Evolutionary conservation across 495 filamentous ascomycete genomes (phyloP), one percentile per base, ranked within the genome.

Genomic region (Apiosordaria backusii): DNA sequence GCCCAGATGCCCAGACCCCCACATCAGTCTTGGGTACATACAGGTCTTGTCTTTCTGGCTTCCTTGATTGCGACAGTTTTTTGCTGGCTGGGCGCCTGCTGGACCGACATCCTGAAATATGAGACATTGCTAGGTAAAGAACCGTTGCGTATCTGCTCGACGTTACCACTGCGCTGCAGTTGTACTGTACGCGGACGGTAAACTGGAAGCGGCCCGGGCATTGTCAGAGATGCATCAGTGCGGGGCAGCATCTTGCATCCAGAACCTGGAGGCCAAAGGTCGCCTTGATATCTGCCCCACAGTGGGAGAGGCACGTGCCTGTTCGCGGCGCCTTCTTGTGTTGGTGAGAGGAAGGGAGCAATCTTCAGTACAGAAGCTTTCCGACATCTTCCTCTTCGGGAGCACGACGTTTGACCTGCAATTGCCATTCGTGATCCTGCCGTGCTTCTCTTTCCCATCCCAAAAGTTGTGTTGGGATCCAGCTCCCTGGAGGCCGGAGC

Each of bases 331-430:
- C 22, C 52, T 23, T 53, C 4, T 21, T 3, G 50, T 53, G 19
- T 58, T 58, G n/a, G 19, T 58, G n/a, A 22, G 55, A 26, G 55
- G 19, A 58, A 19, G 52, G 52, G 52, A 54, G 21, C 15, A 4
- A 16, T 54, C 18, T n/a, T 1, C 19, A 24, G 23, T 22, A 57
- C 23, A 22, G 19, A 22, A 57, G 19, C 53, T 57, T 57, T 57
- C 23, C 53, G 53, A 57, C 53, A 57, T 57, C 23, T 21, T 22
- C 53, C 21, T 54, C 21, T 22, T 18, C 52, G 27, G 27, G 27
- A 19, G 57, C 57, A 60, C 57, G 24, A 60, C 52, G 52, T 55
- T 23, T 55, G 19, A 55, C n/a, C 59, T 61, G 59, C 59, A 61
- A 25, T 45, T 61, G 59, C 59, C 19, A 61, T 61, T 61, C 26